Base-by-base conservation (phyloP, 2,329 filamentous ascomycete species). In the Aspergillus niger region DNA sequence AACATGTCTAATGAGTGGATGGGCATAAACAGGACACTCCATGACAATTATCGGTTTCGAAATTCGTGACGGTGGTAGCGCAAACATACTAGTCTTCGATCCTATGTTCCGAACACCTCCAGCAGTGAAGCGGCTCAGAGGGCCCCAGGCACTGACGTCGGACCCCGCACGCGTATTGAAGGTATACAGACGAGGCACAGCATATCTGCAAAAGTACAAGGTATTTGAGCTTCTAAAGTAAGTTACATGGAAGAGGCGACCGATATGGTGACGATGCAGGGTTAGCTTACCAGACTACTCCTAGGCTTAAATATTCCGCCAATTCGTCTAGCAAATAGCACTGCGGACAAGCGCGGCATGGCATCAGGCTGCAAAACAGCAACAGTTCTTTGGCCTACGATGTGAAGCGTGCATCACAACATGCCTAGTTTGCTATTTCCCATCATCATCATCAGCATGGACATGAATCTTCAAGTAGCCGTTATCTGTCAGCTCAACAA, bases 1-100 rank as follows among this genome's bases (percentile, higher is more conserved):
- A 30, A 30, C 3, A 13, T 51, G 20, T 8, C 55, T 60, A 47
- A 59, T 24, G 41, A 8, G 6, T 30, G 44, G 48, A 39, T 41
- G n/a, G 38, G 17, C 10, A n/a, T 20, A n/a, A 8, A 1, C 26
- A 83, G 91, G 92, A 2, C 94, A 98, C 74, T 97, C 93, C 1
- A 82, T 97, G 80, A 96, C 92, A 0, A 92, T 98, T 55, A 82
- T 98, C 57, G 94, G 94, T 0, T 82, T 96, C 26, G 92, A 97
- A 75, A 86, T 85, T 65, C 85, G 83, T 28, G 80, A 77, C 36
- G 83, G 89, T 61, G 90, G 90, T 26, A 79, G 81, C 17, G 79
- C 82, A 55, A 90, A 91, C 66, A 79, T 98, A 17, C 80, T 98
- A 0, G 90, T 97, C 11, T 96, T 97, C 72, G 93, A 98, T 72